Evolutionary conservation across 106 monocot species (phyloP), one percentile per base, ranked within the genome.

Genomic region (Posidonia australis): DNA sequence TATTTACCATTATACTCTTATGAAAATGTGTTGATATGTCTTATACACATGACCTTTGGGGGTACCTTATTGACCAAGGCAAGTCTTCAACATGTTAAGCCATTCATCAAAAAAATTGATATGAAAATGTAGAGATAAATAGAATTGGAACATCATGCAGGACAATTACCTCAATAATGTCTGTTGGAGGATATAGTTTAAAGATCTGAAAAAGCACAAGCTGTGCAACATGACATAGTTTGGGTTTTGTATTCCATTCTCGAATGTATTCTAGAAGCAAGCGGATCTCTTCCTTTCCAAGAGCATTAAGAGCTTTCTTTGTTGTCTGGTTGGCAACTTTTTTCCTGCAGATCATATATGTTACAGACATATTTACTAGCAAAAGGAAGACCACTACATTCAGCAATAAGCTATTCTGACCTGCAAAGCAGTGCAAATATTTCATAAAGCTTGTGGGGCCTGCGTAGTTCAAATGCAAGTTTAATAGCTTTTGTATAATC

Each of bases 181-280:
- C 78, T 36, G 75, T 84, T 11, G 96, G 90, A 28, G 90, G 78
- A 49, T 84, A 81, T 27, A 77, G 65, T 53, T 70, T 84, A 30
- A 96, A 85, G 13, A 90, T 55, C 55, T 54, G 68, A 48, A 54
- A 80, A 67, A 96, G 81, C 52, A 90, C 87, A 65, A 79, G 78
- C 42, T 90, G 90, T 11, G 90, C 96, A 59, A 96, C 82, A 75
- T 96, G 87, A 44, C 96, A 90, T 18, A 84, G 71, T 62, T 87
- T 87, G 57, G 90, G 84, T 62, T 87, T 90, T 47, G 96, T 96
- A 67, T 96, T 96, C 96, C 96, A 96, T 70, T 96, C 96, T 47
- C 96, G 75, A 65, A 85, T 58, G 63, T 90, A 96, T 55, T 90
- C 96, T 14, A 96, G 71, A 61, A 96, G 87, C 58, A 84, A 58